phyloP scores from a whole-genome alignment of 2,329 filamentous ascomycete species.

The Fusarium torreyae region DNA sequence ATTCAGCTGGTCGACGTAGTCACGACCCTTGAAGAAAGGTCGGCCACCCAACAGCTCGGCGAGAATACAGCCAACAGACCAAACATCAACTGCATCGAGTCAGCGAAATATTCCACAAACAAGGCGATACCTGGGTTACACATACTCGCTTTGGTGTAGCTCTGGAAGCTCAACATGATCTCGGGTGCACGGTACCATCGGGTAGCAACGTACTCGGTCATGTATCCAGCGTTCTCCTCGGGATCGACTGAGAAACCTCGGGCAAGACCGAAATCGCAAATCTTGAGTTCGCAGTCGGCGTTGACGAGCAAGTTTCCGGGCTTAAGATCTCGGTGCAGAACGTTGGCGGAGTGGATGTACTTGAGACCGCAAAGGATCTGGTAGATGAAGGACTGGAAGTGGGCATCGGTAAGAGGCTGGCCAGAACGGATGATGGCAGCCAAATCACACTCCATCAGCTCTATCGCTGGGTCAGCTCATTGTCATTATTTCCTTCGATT shows the following conservation, averaged over 20 bases:
- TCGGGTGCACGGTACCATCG: constrained; percentile 96
- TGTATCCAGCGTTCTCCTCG: constrained; percentile 98
- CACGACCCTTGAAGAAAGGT: constrained; percentile 98
- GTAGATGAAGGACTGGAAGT: constrained; percentile 99
- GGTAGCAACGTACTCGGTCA: constrained; percentile 99
- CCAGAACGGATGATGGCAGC: constrained; percentile 98
- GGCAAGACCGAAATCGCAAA: constrained; percentile 97
- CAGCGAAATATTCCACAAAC: constrained; percentile 16
- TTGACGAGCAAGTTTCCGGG: constrained; percentile 98
- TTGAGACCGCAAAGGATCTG: constrained; percentile 99
- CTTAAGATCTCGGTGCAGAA: constrained; percentile 96
- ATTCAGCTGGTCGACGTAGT: constrained; percentile 99
- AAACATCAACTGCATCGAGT: constrained; percentile 87
- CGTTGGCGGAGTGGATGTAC: constrained; percentile 99
- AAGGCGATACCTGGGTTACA: constrained; percentile 52
- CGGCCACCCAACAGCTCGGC: constrained; percentile 95
- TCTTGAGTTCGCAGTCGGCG: constrained; percentile 99
- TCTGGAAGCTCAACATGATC: constrained; percentile 99
- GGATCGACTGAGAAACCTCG: constrained; percentile 97
- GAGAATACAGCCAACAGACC: constrained; percentile 98
- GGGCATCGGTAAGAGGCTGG: constrained; percentile 96
- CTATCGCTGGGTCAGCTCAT: constrained; percentile 63
- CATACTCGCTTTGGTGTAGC: constrained; percentile 99
- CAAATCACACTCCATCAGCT: constrained; percentile 99
- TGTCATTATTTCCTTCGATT: constrained; percentile 6